These are phyloP conservation scores for Mortierella sp. DNA, from an alignment of 371 early-diverging fungal species.

Conservation along the genomic window DNA sequence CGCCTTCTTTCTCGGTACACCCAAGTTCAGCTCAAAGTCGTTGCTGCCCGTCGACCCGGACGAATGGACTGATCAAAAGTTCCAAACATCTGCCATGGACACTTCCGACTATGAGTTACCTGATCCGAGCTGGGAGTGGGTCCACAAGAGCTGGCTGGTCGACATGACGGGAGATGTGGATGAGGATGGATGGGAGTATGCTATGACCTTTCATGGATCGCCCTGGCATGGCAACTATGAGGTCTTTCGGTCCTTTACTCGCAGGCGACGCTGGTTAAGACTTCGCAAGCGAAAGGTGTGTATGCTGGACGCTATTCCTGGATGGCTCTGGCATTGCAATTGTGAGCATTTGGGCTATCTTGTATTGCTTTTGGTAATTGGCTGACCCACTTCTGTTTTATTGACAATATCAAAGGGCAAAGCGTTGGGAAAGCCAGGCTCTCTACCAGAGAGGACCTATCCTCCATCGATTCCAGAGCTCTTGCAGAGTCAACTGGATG, in stretches of 20 bases:
- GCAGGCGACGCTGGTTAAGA: conserved; percentile 73
- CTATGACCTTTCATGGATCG: conserved; percentile 52
- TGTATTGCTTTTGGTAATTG: not conserved
- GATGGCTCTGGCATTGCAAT: conserved; percentile 8
- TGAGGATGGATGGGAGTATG: conserved; percentile 62
- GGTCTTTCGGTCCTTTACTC: conserved; percentile 73
- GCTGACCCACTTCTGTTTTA: too few relatives aligned
- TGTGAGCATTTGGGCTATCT: not conserved
- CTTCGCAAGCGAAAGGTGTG: conserved; percentile 61
- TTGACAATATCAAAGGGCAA: conserved; percentile 20
- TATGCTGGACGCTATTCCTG: conserved; percentile 1
- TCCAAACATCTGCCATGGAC: conserved; percentile 67
- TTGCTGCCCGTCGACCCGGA: conserved; percentile 73
- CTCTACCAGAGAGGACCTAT: conserved; percentile 34
- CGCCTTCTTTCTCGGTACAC: conserved; percentile 63
- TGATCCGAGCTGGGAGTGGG: conserved; percentile 79
- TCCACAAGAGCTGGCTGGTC: conserved; percentile 73
- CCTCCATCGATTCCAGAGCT: conserved; percentile 10
- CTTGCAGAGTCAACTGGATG: conserved; percentile 32
- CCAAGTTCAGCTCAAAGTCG: conserved; percentile 71
- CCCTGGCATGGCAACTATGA: conserved; percentile 62
- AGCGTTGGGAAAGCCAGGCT: conserved; percentile 1
- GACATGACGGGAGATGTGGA: conserved; percentile 80
- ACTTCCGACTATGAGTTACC: conserved; percentile 66
- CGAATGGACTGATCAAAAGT: conserved; percentile 72